phyloP scores from a whole-genome alignment of 192 early-diverging fungal genomes.

The Haplosporangium gracile region DNA sequence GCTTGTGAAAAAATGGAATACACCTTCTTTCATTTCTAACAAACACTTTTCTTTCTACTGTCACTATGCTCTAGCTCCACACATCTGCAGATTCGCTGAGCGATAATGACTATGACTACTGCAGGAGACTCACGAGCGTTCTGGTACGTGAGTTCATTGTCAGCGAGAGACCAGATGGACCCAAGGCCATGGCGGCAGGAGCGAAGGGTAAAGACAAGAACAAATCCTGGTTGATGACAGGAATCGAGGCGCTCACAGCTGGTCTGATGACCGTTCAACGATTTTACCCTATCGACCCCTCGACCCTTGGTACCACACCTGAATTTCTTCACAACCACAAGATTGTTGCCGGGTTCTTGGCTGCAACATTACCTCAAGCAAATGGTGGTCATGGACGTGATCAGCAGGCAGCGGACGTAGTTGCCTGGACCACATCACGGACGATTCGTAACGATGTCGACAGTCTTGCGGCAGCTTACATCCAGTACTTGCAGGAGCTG shows the following conservation, averaged over 20 bases:
- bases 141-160: constrained; percentile 44
- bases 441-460: constrained; percentile 31
- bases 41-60: neutral
- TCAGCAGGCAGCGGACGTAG: constrained; percentile 35
- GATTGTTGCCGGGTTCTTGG: constrained; percentile 33
- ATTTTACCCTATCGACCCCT: constrained; percentile 16
- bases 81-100: constrained; percentile 21
- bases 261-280: constrained; percentile 35
- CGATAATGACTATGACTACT: constrained; percentile 50
- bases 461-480: constrained; percentile 42
- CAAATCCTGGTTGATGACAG: constrained; percentile 48
- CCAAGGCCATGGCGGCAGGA: constrained; percentile 47
- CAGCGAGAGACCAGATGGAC: constrained; percentile 31
- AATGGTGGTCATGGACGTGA: constrained; percentile 39
- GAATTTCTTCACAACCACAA: constrained; percentile 8
- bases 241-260: constrained; percentile 49
- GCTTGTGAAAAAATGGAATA: neutral
- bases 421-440: constrained; percentile 51
- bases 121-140: constrained; percentile 35
- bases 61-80: constrained; percentile 14
- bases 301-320: neutral
- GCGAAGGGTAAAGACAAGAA: constrained; percentile 52
- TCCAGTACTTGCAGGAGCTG: constrained; percentile 46
- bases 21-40: neutral
- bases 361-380: constrained; percentile 41